These are phyloP conservation scores for Lachancea thermotolerans DNA, from an alignment of 805 yeast species.

Conservation along the genomic window DNA sequence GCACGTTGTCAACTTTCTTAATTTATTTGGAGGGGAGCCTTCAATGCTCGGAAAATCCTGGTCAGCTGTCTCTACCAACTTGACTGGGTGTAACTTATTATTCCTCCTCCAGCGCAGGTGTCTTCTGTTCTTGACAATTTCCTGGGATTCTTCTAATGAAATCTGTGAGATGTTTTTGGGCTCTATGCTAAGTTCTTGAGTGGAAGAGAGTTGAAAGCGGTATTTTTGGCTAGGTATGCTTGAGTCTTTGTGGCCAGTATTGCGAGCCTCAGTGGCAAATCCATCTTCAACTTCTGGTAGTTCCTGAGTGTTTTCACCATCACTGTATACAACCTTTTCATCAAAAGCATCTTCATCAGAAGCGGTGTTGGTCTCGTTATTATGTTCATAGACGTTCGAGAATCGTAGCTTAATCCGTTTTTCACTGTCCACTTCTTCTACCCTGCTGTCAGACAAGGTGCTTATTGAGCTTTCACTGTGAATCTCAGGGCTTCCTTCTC, in stretches of 20 bases:
- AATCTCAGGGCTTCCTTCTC: background rate
- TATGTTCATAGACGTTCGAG: constrained; percentile 1
- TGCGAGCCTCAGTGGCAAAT: background rate
- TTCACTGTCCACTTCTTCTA: constrained; percentile 1
- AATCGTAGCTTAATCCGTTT: constrained; percentile 4
- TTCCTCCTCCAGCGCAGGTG: constrained; percentile 4
- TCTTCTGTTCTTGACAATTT: constrained; percentile 13
- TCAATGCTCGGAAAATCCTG: background rate
- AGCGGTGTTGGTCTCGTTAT: background rate
- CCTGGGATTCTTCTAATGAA: constrained; percentile 16
- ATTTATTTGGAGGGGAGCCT: background rate
- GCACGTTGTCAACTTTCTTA: background rate
- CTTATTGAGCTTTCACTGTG: background rate
- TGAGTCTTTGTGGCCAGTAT: background rate
- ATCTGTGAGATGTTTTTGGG: background rate
- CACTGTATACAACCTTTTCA: constrained; percentile 17
- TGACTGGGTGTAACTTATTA: background rate
- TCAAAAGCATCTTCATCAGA: constrained; percentile 1
- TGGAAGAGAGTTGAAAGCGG: no score
- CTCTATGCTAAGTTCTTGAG: background rate
- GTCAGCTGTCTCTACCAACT: background rate
- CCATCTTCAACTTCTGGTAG: constrained; percentile 25
- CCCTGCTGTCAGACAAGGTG: background rate
- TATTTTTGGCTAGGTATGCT: background rate
- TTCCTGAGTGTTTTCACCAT: constrained; percentile 26